Evolutionary conservation across 2,329 filamentous ascomycete genomes (phyloP), one percentile per base, ranked within the genome.

Genomic region (Grosmannia huntii): DNA sequence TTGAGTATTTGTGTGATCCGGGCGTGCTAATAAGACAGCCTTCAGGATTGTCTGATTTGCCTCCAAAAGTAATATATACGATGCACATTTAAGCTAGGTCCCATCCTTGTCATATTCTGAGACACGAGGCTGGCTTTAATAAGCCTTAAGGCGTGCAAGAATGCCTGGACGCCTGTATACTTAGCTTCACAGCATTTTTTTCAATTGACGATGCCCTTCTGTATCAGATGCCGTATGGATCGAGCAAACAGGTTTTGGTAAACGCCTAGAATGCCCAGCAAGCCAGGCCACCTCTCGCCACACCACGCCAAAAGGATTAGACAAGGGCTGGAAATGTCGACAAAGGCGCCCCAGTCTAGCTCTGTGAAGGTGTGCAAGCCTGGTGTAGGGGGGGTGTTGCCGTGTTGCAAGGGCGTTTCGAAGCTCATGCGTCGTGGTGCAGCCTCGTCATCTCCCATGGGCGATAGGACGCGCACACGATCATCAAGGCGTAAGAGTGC

Each of bases 401-500:
- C 41, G 5, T 50, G 27, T 21, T 38, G 51, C n/a, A 10, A 11
- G 11, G 21, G 31, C 14, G n/a, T 25, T 4, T 11, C 51, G 7
- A 21, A 21, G 31, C 33, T 36, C 28, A 19, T 36, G 4, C n/a
- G 51, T 21, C 51, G 31, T 0, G n/a, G 51, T 11, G 50, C 21
- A 27, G 5, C n/a, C 3, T 59, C 59, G 21, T 23, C 25, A 1
- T 55, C 56, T 10, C 61, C 57, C 61, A 64, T 64, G 1, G 56
- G 54, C 11, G 57, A 61, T 41, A 69, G 60, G 1, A 64, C 60
- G 10, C 60, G 60, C 5, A 64, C 57, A 2, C 66, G 59, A 14
- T 65, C 66, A 55, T 68, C 66, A 16, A 69, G 64, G 0, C 65
- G 65, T 49, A 69, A 58, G 53, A 69, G 59, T 19, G 65, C 66